Base-by-base conservation (phyloP, 495 filamentous ascomycete species). In the Hyphodiscus hymeniophilus region DNA sequence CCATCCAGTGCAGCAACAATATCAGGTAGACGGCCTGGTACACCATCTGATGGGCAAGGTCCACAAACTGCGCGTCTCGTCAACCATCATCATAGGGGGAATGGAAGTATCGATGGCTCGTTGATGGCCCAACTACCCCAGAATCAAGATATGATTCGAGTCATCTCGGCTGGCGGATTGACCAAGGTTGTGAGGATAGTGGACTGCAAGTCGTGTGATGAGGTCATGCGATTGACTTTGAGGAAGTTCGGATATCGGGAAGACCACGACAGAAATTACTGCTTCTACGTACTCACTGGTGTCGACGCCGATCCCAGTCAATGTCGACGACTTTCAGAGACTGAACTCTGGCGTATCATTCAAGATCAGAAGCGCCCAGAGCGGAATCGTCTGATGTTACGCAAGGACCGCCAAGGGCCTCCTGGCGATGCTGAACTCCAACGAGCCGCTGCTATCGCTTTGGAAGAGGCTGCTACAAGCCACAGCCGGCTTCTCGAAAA, bases 171-270 rank as follows among this genome's bases (percentile, higher is more conserved):
- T 22, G 87, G 84, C 35, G 85, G 88, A n/a, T 81, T 85, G 47
- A 94, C 89, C 24, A 89, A 90, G 62, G 89, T 95, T 6, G 76
- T 97, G 45, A 86, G 89, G 60, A 83, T 97, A 41, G 82, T 85
- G 45, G 85, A 82, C 52, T 95, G 87, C 73, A 87, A 82, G 58
- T 94, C 84, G 1, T 79, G 86, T 26, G 92, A 97, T 52, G 88
- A 95, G 47, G 82, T 99, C 43, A 86, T 95, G 64, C 71, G 85
- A 21, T 81, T 80, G 48, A 91, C 91, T 2, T 65, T 96, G 18
- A 82, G 79, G 54, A 97, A 97, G 60, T 82, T 94, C 48, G 72
- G 70, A 26, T 71, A 86, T 18, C 76, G 83, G 10, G 85, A 89
- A 58, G 80, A 84, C 50, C 84, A 86, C 51, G 81, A 82, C 51